Base-by-base conservation (phyloP, 164 flowering plant species). In the Aristolochia californica region DNA sequence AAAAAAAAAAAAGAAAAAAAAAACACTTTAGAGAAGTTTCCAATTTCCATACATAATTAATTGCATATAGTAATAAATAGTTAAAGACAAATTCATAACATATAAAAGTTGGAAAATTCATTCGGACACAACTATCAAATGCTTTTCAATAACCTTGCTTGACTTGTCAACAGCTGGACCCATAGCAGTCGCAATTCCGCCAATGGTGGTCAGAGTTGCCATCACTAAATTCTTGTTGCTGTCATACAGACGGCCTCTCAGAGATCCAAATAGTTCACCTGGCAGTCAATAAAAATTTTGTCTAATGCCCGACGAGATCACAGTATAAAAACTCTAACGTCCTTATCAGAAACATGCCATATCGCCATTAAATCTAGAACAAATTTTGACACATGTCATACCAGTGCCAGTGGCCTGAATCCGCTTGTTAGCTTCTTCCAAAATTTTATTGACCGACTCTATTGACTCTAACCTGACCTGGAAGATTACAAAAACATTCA, bases 371-470 rank as follows among this genome's bases (percentile, higher is more conserved):
- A 50, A 22, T 50, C 14, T 22, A 20, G 15, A 16, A 50, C n/a
- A 50, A 1, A 8, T 10, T 50, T 24, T 16, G 13, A 50, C 20
- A 48, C 2, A 12, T 1, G 20, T 2, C 49, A 20, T 78, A 90
- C 99, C 88, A 60, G 97, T 94, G 62, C 99, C 99, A 69, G 84
- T 74, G 17, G 97, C 87, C 69, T 84, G 97, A 70, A 94, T 82
- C 56, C 96, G 93, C 59, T 82, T 87, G 67, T 90, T 84, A 61
- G 97, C 95, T 66, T 90, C 99, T 60, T 90, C 97, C 70, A 94
- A 62, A 56, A 94, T 88, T 70, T 83, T 90, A 66, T 77, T 90
- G 22, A 94, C 87, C 13, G 81, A 73, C 70, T 94, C 99, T 70
- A 94, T 89, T 20, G 99, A 87, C 72, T 94, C 99, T 75, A 88